Conservation (phyloP, 2,329 filamentous ascomycete species). For the Hymenoscyphus infarciens region DNA sequence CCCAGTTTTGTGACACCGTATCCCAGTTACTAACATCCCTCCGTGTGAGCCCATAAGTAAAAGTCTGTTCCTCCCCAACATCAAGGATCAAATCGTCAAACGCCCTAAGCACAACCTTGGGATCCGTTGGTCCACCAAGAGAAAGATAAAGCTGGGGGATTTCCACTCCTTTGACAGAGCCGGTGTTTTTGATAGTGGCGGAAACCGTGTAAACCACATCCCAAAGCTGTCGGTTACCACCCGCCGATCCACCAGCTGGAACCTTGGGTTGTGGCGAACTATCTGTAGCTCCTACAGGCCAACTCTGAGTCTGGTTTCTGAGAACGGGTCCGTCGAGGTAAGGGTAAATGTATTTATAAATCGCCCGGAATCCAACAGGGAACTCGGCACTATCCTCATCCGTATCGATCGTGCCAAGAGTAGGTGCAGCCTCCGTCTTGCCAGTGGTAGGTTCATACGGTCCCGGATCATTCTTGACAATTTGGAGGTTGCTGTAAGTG, state of each 20-base stretch:
- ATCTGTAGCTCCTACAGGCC: conserved; percentile 41
- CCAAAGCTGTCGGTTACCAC: conserved; percentile 52
- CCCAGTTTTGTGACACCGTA: conserved; percentile 73
- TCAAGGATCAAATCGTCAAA: conserved; percentile 76
- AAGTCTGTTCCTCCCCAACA: conserved; percentile 62
- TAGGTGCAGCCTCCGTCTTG: conserved; percentile 59
- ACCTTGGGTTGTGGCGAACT: conserved; percentile 43
- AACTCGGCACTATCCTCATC: conserved; percentile 62
- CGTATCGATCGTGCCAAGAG: conserved; percentile 59
- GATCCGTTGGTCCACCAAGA: conserved; percentile 74
- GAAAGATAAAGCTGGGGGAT: conserved; percentile 67
- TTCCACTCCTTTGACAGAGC: conserved; percentile 49
- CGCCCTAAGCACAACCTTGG: conserved; percentile 64
- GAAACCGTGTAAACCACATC: conserved; percentile 52
- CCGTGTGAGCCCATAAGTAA: conserved; percentile 67
- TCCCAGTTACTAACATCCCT: conserved; percentile 91
- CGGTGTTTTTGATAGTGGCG: conserved; percentile 55
- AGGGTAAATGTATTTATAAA: conserved; percentile 51
- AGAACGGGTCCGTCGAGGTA: conserved; percentile 46
- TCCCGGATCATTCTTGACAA: conserved; percentile 28
- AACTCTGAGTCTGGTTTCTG: conserved; percentile 22
- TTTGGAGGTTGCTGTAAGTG: conserved; percentile 61
- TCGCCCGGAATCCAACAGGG: conserved; percentile 49
- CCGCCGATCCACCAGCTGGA: conserved; percentile 48
- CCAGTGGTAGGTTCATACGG: conserved; percentile 52